Conservation (phyloP, 169 alveolate species). For the Eimeria brunetti region DNA sequence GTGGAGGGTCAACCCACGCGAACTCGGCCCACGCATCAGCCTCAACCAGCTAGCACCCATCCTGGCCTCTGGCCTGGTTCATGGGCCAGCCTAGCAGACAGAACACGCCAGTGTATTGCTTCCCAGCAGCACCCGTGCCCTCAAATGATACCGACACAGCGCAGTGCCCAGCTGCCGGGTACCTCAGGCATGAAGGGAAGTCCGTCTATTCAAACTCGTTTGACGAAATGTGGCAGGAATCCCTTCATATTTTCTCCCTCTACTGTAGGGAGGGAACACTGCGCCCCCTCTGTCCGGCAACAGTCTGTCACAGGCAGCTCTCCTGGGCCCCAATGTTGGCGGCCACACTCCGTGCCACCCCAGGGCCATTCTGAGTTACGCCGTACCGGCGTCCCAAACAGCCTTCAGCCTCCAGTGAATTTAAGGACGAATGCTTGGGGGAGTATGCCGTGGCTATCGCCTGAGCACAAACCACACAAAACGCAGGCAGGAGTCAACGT, state of each 20-base stretch:
- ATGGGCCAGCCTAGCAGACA: conserved; percentile 45
- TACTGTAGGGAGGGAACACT: background rate
- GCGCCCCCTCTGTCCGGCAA: background rate
- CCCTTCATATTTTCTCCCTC: background rate
- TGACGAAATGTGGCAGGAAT: background rate
- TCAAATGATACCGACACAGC: background rate
- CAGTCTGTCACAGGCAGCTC: conserved; percentile 26
- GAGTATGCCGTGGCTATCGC: background rate
- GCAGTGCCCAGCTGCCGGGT: conserved; percentile 10
- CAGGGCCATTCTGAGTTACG: conserved; percentile 10
- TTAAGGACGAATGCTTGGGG: background rate
- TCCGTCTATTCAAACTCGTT: background rate
- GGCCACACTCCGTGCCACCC: conserved; percentile 66
- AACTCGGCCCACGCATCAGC: background rate
- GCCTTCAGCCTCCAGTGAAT: background rate
- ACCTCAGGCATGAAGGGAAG: background rate
- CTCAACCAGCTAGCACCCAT: background rate
- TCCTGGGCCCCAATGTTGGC: conserved; percentile 16
- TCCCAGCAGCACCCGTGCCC: conserved; percentile 22
- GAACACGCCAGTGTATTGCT: background rate
- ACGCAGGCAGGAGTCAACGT: background rate
- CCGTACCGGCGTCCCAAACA: background rate
- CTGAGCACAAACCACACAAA: background rate
- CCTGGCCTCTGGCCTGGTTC: conserved; percentile 20
- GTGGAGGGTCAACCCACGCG: conserved; percentile 22